These are phyloP conservation scores for Phaeosphaeriaceae sp. DNA, from an alignment of 2,329 filamentous ascomycete species.

Conservation along the genomic window DNA sequence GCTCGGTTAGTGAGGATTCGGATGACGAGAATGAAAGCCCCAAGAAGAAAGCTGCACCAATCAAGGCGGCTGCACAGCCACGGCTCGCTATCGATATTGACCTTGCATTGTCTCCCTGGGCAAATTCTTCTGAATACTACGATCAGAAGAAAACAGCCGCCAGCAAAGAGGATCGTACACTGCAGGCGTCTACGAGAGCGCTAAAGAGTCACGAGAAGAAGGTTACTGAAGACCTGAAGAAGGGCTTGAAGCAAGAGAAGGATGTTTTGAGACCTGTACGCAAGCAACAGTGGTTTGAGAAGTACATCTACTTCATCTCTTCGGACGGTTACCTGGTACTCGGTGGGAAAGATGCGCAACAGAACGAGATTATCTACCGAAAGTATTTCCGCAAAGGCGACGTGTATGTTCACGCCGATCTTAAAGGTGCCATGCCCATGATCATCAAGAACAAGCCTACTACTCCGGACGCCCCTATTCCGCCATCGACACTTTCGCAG, in stretches of 20 bases:
- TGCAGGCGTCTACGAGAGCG: conserved; percentile 80
- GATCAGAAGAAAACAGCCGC: conserved; percentile 85
- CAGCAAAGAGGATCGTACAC: conserved; percentile 85
- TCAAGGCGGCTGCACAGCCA: conserved; percentile 45
- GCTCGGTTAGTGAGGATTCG: conserved; percentile 70
- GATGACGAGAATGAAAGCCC: conserved; percentile 63
- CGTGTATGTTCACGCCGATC: conserved; percentile 88
- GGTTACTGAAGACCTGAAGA: conserved; percentile 83
- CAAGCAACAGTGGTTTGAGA: conserved; percentile 93
- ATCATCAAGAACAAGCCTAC: conserved; percentile 87
- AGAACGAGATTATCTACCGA: conserved; percentile 91
- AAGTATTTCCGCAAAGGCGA: conserved; percentile 87
- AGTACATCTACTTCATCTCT: conserved; percentile 94
- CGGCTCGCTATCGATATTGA: conserved; percentile 82
- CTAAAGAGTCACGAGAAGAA: conserved; percentile 91
- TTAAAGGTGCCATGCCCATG: conserved; percentile 82
- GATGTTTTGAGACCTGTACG: conserved; percentile 82
- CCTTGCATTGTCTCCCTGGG: conserved; percentile 80
- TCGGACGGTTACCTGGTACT: conserved; percentile 94
- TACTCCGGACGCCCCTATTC: conserved; percentile 82
- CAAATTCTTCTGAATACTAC: conserved; percentile 91
- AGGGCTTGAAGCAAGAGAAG: conserved; percentile 90
- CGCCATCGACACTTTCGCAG: conserved; percentile 88
- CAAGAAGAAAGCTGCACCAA: conserved; percentile 56
- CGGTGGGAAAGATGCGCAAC: conserved; percentile 84